Evolutionary conservation across 768 basidiomycete species (phyloP), one percentile per base, ranked within the genome.

Genomic region (Leucosporidium yakuticum): DNA sequence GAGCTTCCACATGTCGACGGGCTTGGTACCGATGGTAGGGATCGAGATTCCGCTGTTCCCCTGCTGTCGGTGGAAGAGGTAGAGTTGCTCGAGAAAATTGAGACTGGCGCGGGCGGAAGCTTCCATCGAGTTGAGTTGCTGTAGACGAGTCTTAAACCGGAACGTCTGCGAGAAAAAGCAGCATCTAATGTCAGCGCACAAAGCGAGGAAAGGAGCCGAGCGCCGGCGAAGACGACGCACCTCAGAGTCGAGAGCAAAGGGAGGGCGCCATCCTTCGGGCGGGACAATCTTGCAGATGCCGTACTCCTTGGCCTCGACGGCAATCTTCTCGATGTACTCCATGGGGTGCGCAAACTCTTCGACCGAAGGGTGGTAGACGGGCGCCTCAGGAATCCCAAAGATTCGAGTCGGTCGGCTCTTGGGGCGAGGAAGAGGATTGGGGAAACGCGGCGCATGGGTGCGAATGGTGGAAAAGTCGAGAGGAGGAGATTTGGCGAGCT

Each of bases 281-380:
- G 96, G 96, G 31, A 97, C 85, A 65, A 99, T 86, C 82, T 99
- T 99, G 81, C 91, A 94, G 74, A 99, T 92, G 31, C 96, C 96
- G 77, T 85, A 91, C 58, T 85, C 80, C 77, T 82, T 83, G 0
- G 88, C 95, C 71, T 94, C 88, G 67, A 86, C 86, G 2, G 78
- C 75, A 55, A 81, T 78, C 36, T 69, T 69, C 77, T 85, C 85
- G 78, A 99, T 89, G 79, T 97, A 99, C 54, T 85, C 84, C 88
- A 96, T 88, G 48, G 95, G 92, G 80, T 97, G 91, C 77, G 85
- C 86, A 79, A 93, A 99, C 79, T 99, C 89, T 66, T 92, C 94
- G n/a, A 80, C 77, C 1, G 87, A 89, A 29, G 96, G 96, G 78
- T 87, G 88, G 77, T 86, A 99, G 73, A 85, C 86, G 7, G 91